Evolutionary conservation across 208 protist species (phyloP).

Genomic region (Naegleria fowleri): DNA sequence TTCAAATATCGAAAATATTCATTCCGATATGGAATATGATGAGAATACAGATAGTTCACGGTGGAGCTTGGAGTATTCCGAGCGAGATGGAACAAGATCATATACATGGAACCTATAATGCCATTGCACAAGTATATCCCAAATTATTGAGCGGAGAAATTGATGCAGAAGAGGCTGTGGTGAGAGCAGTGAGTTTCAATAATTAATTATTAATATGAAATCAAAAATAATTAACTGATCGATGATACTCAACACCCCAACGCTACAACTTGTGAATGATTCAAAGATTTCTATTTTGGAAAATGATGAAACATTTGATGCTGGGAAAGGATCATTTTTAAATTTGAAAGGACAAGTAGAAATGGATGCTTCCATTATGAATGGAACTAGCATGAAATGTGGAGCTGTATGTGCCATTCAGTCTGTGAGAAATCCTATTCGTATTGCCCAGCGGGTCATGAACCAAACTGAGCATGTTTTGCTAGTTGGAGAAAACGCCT

Average conservation of each 20-base stretch:
- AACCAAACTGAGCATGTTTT: background rate
- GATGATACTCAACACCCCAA: too few species aligned
- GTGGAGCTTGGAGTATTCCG: constrained; percentile 16
- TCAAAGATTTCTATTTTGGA: background rate
- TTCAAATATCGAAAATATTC: too few species aligned
- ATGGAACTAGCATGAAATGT: background rate
- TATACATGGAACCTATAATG: background rate
- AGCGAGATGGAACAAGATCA: background rate
- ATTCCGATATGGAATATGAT: too few species aligned
- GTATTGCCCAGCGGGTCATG: background rate
- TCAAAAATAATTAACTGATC: too few species aligned
- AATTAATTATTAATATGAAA: too few species aligned
- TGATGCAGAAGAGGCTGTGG: background rate
- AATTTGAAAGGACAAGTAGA: constrained; percentile 14
- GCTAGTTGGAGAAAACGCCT: background rate
- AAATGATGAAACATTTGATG: constrained; percentile 26
- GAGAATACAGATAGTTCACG: constrained; percentile 25
- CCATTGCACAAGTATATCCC: background rate
- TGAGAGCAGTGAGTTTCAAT: background rate
- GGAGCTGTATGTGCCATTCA: background rate
- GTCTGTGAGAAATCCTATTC: background rate
- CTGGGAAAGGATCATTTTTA: constrained; percentile 20
- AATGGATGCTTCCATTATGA: constrained; percentile 29
- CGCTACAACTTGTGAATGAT: too few species aligned
- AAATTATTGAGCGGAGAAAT: background rate